Conservation (phyloP, 441 rosid species). For the Metrosideros polymorpha region DNA sequence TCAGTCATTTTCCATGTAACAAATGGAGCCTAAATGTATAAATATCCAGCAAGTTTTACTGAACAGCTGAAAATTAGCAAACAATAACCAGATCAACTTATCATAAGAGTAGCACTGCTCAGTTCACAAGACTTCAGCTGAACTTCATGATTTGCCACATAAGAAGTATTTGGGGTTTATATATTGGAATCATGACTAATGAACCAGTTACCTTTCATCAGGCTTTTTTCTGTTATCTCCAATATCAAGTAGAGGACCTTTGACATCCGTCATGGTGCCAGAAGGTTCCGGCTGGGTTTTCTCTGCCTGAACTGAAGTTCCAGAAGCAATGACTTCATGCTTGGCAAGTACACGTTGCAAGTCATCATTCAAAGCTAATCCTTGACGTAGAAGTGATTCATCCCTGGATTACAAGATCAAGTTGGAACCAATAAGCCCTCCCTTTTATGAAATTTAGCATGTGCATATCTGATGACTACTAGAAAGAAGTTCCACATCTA, state of each 20-base stretch:
- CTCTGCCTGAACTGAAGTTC: slow-evolving; percentile 33
- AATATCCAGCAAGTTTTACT: background rate
- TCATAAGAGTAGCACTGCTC: background rate
- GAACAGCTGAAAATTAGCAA: background rate
- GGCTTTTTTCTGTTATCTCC: slow-evolving; percentile 46
- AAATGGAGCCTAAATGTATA: background rate
- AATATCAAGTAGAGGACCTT: slow-evolving; percentile 67
- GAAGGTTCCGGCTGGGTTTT: slow-evolving; percentile 51
- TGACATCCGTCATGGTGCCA: slow-evolving; percentile 41
- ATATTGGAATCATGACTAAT: background rate
- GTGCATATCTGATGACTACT: background rate
- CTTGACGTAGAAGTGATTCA: slow-evolving; percentile 85
- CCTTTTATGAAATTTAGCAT: background rate
- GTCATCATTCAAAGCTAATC: slow-evolving; percentile 90
- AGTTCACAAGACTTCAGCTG: background rate
- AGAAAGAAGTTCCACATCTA: background rate
- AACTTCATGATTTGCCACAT: background rate
- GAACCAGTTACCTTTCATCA: slow-evolving; percentile 37
- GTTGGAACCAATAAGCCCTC: background rate
- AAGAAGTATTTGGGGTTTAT: background rate
- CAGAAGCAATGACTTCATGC: slow-evolving; percentile 82
- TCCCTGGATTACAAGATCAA: slow-evolving; percentile 40
- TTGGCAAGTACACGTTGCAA: slow-evolving; percentile 87
- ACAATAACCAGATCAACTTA: background rate
- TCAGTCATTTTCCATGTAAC: background rate